phyloP scores from a whole-genome alignment of 2,329 filamentous ascomycete genomes.

The Myriosclerotinia duriaeana region DNA sequence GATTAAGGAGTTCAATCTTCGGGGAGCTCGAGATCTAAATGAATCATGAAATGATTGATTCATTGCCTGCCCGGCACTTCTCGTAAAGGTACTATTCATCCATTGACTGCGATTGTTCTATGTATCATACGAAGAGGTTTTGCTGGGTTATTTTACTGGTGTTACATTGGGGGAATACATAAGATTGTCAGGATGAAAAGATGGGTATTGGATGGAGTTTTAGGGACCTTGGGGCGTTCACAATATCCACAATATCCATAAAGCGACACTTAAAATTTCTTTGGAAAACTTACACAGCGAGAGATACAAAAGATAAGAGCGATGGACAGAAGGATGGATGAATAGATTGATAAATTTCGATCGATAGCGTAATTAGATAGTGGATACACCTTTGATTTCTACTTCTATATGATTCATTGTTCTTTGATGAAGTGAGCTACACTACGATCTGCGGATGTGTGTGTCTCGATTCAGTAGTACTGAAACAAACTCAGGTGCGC shows the following conservation, averaged over 20 bases:
- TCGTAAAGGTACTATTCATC: not conserved
- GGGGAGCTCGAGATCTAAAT: too few relatives aligned
- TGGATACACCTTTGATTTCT: not conserved
- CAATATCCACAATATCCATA: not conserved
- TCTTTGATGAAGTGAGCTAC: not conserved
- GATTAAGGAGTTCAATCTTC: not conserved
- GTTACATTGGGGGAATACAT: not conserved
- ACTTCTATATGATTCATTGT: not conserved
- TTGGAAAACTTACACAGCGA: not conserved
- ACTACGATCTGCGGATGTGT: not conserved
- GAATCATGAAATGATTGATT: not conserved
- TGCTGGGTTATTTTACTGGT: conserved; percentile 1
- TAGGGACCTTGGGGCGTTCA: not conserved
- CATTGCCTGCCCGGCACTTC: conserved; percentile 14
- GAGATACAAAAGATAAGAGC: not conserved
- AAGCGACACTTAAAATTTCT: not conserved
- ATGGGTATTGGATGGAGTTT: conserved; percentile 13
- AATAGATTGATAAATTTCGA: not conserved
- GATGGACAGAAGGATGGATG: not conserved
- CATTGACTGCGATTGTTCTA: conserved; percentile 1
- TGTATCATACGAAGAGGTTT: not conserved
- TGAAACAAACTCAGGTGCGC: too few relatives aligned
- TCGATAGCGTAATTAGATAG: not conserved
- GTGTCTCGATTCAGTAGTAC: too few relatives aligned
- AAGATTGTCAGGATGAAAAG: not conserved